Evolutionary conservation across 306 rosid species (phyloP), one percentile per base, ranked within the genome.

Genomic region (Quercus parvula): DNA sequence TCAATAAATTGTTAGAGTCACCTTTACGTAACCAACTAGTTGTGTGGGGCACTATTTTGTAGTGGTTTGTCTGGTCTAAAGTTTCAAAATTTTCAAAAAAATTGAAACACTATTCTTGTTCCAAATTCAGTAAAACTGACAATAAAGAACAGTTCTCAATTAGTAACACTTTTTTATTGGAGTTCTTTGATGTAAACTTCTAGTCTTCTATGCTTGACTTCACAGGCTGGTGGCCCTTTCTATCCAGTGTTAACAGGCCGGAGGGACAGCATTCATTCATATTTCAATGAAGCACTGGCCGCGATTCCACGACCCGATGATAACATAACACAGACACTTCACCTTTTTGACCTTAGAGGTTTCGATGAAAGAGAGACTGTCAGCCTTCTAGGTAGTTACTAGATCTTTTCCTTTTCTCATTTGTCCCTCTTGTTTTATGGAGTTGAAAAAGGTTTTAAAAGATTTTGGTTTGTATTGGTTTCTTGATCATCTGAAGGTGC

Each of bases 301-400:
- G 87, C 87, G 68, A 86, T 95, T 86, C 98, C 98, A 2, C 87
- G 84, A 31, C 97, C 97, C 5, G 91, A 92, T 64, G 95, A 86
- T 55, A 75, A 81, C 61, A 70, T 94, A 20, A 80, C 85, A 76
- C 91, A 79, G 62, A 89, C 93, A 30, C 90, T 94, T 49, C 76
- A 59, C 58, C 91, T 85, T 35, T 94, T 94, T 71, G 62, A 75
- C 49, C 84, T 79, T 13, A 91, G 90, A 83, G 99, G 97, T 71
- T 90, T 94, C 31, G 83, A 80, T 69, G 92, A 85, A 71, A 85
- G 97, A 85, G 97, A 94, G 75, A 88, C 93, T 62, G 99, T 94
- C 82, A 91, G 92, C 83, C 97, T 94, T 81, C 92, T 94, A 56
- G 94, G 98, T 91, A 81, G 15, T 24, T 20, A 35, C 28, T 46